A percentile compares a stretch with the other conserved stretches of the same genome.
These are phyloP conservation scores for Liquidambar formosana DNA, from an alignment of 164 flowering plant genomes.

Conservation along the genomic window DNA sequence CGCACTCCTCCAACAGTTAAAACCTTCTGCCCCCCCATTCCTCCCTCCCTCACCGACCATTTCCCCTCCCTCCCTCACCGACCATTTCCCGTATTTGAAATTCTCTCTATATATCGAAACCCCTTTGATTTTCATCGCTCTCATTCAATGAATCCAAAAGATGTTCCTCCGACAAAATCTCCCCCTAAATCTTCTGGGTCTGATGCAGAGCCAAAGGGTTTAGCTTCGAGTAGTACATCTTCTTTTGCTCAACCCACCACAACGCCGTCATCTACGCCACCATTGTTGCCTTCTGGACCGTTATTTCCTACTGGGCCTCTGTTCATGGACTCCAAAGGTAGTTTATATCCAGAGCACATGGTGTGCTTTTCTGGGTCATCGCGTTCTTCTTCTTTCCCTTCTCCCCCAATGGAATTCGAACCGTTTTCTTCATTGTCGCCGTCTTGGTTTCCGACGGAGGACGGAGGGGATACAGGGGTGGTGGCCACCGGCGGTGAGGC, in stretches of 20 bases:
- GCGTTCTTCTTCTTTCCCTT: background rate
- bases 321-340: background rate
- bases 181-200: background rate
- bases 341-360: background rate
- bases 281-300: slow-evolving; percentile 5
- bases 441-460: no score
- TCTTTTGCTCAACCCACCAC: background rate
- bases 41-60: background rate
- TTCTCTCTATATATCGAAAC: background rate
- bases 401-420: slow-evolving; percentile 9
- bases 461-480: no score
- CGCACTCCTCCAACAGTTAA: background rate
- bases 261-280: background rate
- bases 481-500: slow-evolving; percentile 5
- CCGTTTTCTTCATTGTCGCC: no score
- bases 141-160: slow-evolving; percentile 19
- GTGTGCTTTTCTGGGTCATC: slow-evolving; percentile 1
- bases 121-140: background rate
- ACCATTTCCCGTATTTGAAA: background rate
- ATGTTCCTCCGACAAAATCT: slow-evolving; percentile 10
- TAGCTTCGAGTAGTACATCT: background rate
- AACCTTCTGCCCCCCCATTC: background rate
- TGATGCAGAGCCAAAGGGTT: background rate
- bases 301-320: slow-evolving; percentile 5
- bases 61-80: background rate